Percentiles rank a stretch among this genome's conserved stretches.
These are phyloP conservation scores for Phialophora expanda DNA, from an alignment of 2,329 filamentous ascomycete genomes.

Conservation along the genomic window DNA sequence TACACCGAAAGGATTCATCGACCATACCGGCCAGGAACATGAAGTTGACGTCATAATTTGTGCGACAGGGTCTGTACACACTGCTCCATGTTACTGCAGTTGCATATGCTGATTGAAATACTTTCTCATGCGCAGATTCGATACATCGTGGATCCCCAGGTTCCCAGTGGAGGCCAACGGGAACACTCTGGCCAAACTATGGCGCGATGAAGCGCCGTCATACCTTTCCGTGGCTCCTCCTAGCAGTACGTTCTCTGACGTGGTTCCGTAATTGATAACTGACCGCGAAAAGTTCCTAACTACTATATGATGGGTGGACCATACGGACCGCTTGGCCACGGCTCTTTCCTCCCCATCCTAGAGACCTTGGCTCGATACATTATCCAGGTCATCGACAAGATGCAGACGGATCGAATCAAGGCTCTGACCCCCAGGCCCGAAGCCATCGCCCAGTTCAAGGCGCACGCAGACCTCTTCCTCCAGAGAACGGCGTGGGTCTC, in stretches of 20 bases:
- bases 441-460: conserved; percentile 43
- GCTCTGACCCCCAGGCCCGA: conserved; percentile 30
- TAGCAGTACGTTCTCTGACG: conserved; percentile 5
- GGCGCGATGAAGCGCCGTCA: background rate
- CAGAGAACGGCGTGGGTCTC: conserved; percentile 39
- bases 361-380: conserved; percentile 18
- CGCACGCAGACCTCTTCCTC: conserved; percentile 49
- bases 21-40: conserved; percentile 23
- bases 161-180: conserved; percentile 36
- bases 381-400: conserved; percentile 24
- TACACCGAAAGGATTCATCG: conserved; percentile 22
- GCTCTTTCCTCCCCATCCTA: conserved; percentile 23
- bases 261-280: conserved; percentile 7
- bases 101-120: background rate
- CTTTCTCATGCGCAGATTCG: conserved; percentile 39
- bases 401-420: conserved; percentile 30
- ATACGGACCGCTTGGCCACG: conserved; percentile 42
- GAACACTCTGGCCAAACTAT: conserved; percentile 36
- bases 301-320: conserved; percentile 41
- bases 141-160: conserved; percentile 41
- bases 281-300: conserved; percentile 36
- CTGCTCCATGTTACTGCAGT: background rate
- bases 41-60: conserved; percentile 35
- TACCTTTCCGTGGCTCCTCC: conserved; percentile 9
- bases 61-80: conserved; percentile 25